Evolutionary conservation across 192 early-diverging fungal species (phyloP).

Genomic region (Coemansia biformis): DNA sequence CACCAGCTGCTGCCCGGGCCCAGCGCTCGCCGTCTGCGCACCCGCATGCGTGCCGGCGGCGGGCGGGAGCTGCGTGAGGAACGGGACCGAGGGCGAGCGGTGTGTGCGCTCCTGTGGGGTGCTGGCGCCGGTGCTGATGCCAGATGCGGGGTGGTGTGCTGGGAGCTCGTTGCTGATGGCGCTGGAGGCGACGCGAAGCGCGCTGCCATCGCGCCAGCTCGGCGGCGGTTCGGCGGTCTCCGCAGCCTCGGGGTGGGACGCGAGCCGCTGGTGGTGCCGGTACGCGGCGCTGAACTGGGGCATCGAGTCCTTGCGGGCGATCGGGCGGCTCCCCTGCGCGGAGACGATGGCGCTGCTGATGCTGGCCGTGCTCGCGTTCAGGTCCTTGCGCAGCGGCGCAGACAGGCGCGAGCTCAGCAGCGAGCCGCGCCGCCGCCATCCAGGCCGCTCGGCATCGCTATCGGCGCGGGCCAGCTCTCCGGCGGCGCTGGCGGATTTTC

Average conservation of each 20-base stretch:
- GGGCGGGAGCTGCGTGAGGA: slow-evolving; percentile 25
- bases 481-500: slow-evolving; percentile 25
- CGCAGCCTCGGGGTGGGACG: slow-evolving; percentile 14
- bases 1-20: slow-evolving; percentile 4
- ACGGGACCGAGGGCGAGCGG: slow-evolving; percentile 48
- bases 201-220: slow-evolving; percentile 34
- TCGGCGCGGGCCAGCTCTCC: slow-evolving; percentile 9
- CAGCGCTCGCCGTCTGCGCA: not conserved
- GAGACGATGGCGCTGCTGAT: slow-evolving; percentile 1
- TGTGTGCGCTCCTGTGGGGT: slow-evolving; percentile 33
- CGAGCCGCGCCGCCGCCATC: slow-evolving; percentile 49
- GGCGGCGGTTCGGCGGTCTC: slow-evolving; percentile 12
- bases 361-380: slow-evolving; percentile 2
- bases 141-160: no score
- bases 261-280: slow-evolving; percentile 6
- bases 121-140: not conserved
- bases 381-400: slow-evolving; percentile 25
- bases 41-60: slow-evolving; percentile 3
- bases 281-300: slow-evolving; percentile 14
- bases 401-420: slow-evolving; percentile 35
- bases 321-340: slow-evolving; percentile 3
- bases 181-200: slow-evolving; percentile 11
- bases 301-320: slow-evolving; percentile 38
- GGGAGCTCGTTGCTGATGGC: not conserved
- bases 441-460: slow-evolving; percentile 16